Conservation (phyloP, 768 basidiomycete genomes). For the Collybia nuda region DNA sequence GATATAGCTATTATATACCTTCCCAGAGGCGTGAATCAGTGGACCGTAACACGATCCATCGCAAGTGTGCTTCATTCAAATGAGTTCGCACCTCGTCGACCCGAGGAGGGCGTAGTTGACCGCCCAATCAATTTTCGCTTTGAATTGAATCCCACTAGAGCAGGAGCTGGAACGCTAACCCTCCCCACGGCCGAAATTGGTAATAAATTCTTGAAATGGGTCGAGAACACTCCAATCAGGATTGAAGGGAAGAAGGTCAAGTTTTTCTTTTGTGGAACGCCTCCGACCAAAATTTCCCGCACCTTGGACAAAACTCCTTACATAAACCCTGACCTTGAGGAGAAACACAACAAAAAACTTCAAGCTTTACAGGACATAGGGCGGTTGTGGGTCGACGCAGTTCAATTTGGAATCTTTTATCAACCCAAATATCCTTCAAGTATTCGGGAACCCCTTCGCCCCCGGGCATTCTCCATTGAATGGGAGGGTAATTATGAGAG, state of each 20-base stretch:
- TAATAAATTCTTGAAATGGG: constrained; percentile 44
- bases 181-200: constrained; percentile 39
- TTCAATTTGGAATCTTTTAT: constrained; percentile 71
- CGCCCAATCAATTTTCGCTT: constrained; percentile 61
- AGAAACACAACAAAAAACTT: constrained; percentile 45
- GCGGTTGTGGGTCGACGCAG: constrained; percentile 56
- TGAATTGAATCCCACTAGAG: constrained; percentile 44
- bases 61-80: constrained; percentile 57
- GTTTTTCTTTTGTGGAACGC: constrained; percentile 20
- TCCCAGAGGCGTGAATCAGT: constrained; percentile 44
- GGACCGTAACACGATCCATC: constrained; percentile 57
- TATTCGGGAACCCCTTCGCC: constrained; percentile 25
- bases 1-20: constrained; percentile 36
- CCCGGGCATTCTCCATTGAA: constrained; percentile 68
- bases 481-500: constrained; percentile 55
- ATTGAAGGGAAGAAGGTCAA: constrained; percentile 42
- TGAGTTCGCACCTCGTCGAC: constrained; percentile 39
- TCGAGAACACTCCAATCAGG: constrained; percentile 38
- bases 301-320: constrained; percentile 56
- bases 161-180: constrained; percentile 40
- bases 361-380: constrained; percentile 39
- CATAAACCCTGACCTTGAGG: constrained; percentile 52
- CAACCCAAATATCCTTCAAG: constrained; percentile 29
- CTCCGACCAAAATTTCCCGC: constrained; percentile 10
- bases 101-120: constrained; percentile 21